These are phyloP conservation scores for Claviceps fusiformis DNA, from an alignment of 2,329 filamentous ascomycete genomes.

Conservation along the genomic window DNA sequence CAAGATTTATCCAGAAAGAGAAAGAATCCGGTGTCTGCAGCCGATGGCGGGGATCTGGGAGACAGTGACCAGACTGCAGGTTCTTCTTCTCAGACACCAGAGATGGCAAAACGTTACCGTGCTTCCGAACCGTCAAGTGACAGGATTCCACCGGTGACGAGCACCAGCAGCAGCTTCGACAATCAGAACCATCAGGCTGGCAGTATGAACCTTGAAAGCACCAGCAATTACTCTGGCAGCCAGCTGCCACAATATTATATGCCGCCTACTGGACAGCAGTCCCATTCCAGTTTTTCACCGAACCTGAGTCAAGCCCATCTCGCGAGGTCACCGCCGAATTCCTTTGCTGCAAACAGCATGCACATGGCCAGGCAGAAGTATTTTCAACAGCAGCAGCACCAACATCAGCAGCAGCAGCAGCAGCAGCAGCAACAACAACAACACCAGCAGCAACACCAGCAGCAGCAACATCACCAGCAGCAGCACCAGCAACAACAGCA, in stretches of 20 bases:
- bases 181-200: background rate
- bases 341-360: background rate
- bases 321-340: background rate
- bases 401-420: background rate
- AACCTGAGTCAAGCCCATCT: background rate
- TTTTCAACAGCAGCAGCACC: constrained; percentile 1
- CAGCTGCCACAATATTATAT: constrained; percentile 3
- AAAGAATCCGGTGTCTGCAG: background rate
- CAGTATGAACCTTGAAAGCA: background rate
- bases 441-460: background rate
- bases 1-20: constrained; percentile 1
- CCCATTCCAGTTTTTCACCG: background rate
- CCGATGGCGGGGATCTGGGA: background rate
- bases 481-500: background rate
- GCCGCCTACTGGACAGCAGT: background rate
- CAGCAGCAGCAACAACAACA: background rate
- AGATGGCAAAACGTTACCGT: background rate
- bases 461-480: background rate
- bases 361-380: constrained; percentile 1
- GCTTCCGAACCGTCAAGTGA: background rate
- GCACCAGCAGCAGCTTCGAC: background rate
- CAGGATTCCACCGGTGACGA: background rate
- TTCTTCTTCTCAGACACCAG: background rate
- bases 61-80: background rate
- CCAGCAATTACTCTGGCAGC: background rate